These are phyloP conservation scores for Conringia planisiliqua DNA, from an alignment of 345 rosid genomes.

Conservation along the genomic window DNA sequence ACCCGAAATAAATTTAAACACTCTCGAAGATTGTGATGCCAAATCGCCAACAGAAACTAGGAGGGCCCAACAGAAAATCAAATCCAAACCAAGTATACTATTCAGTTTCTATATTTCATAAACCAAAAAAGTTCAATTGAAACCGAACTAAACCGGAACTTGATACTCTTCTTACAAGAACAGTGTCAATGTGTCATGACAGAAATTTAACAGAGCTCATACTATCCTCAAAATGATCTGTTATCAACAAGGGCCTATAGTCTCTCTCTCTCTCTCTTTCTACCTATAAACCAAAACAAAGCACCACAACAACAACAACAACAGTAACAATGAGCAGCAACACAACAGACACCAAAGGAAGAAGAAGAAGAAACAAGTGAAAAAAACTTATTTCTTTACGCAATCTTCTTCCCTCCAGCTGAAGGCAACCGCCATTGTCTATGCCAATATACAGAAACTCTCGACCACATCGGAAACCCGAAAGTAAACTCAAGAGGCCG, in stretches of 20 bases:
- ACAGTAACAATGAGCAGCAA: background rate
- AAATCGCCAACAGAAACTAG: no score
- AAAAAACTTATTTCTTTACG: background rate
- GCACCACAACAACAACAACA: conserved; percentile 7
- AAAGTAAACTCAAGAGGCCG: conserved; percentile 68
- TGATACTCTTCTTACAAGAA: background rate
- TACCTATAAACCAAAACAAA: conserved; percentile 15
- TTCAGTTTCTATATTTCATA: background rate
- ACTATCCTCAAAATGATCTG: conserved; percentile 14
- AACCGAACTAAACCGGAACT: conserved; percentile 4
- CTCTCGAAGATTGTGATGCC: no score
- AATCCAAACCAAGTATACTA: background rate
- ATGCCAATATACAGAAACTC: conserved; percentile 95
- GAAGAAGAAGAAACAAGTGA: background rate
- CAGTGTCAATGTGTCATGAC: background rate
- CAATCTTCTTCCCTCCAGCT: conserved; percentile 23
- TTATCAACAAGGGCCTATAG: conserved; percentile 22
- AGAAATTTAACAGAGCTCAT: background rate
- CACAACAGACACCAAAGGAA: conserved; percentile 1
- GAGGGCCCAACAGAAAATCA: background rate
- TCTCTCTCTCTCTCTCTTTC: background rate
- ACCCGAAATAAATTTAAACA: background rate
- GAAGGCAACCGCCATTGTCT: conserved; percentile 81
- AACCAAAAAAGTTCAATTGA: background rate
- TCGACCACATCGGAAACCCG: conserved; percentile 79